Base-by-base conservation (phyloP, 345 rosid genomes). In the Psidium friedrichsthalianum region DNA sequence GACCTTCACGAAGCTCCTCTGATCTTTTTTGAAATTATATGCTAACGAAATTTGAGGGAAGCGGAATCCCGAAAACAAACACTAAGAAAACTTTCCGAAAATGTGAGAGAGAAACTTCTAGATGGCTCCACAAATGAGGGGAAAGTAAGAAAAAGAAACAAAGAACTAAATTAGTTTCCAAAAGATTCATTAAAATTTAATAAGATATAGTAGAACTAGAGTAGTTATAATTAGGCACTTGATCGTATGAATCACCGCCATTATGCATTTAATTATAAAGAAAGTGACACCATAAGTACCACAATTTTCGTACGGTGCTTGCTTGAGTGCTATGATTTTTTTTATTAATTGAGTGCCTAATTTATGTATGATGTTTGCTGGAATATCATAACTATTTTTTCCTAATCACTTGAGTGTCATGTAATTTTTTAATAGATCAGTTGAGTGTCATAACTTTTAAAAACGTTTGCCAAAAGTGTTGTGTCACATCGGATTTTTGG, bases 401-500 rank as follows among this genome's bases (percentile, higher is more conserved):
- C 0, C 8, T 2, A 13, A 14, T 27, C 2, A 13, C 36, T 3
- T 59, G 0, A n/a, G 29, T 59, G 74, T 7, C 6, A 13, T n/a
- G 15, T 59, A 59, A 59, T 8, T 3, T 59, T 59, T 27, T 1
- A 59, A 59, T 13, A 2, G 36, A 59, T 6, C 14, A 11, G 0
- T 47, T n/a, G 10, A 0, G 0, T 12, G 36, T 18, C 3, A 1
- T 59, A 13, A 59, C 1, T 3, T 59, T 59, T 59, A 58, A n/a
- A 58, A 27, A 59, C 0, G 2, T 14, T 59, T 27, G 36, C 3
- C 20, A n/a, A n/a, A 27, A n/a, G 69, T 58, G 69, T 2, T 13
- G 27, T n/a, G 1, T 0, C 36, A 3, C 3, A 4, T 59, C 27
- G 2, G 36, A 59, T 59, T 59, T 59, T 1, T 0, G 0, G 3